Percentiles rank a stretch among this genome's conserved stretches.
Evolutionary conservation across 768 basidiomycete species (phyloP).

Genomic region (Amanita brunnescens): DNA sequence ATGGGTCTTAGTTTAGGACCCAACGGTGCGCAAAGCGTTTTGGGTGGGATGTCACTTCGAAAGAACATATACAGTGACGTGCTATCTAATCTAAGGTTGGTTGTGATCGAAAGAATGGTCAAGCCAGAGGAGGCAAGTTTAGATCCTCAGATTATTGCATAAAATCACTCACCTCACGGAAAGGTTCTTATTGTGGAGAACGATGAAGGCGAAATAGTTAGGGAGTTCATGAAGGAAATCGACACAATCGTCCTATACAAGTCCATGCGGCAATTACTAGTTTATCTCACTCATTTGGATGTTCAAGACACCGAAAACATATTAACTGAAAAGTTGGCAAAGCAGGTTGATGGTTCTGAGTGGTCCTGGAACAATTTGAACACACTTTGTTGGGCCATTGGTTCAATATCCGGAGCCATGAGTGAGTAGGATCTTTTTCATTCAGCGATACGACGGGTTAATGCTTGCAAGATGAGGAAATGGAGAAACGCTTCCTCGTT

Average conservation of each 20-base stretch:
- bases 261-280: constrained; percentile 94
- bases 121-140: constrained; percentile 91
- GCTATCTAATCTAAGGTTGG: constrained; percentile 84
- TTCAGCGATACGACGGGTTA: not conserved
- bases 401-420: constrained; percentile 98
- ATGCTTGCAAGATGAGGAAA: constrained; percentile 75
- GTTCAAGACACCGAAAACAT: constrained; percentile 95
- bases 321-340: constrained; percentile 92
- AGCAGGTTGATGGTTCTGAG: constrained; percentile 95
- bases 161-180: constrained; percentile 5
- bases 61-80: constrained; percentile 97
- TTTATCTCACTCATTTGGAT: constrained; percentile 96
- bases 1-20: constrained; percentile 83
- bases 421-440: constrained; percentile 47
- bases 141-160: not conserved
- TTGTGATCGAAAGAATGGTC: constrained; percentile 98
- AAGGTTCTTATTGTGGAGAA: constrained; percentile 98
- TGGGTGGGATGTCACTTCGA: constrained; percentile 71
- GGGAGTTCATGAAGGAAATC: constrained; percentile 98
- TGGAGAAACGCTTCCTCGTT: constrained; percentile 97
- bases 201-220: constrained; percentile 98
- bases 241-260: constrained; percentile 99
- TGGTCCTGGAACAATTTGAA: constrained; percentile 99
- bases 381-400: constrained; percentile 99
- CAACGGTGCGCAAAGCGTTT: constrained; percentile 52